phyloP scores from a whole-genome alignment of 768 basidiomycete genomes.

The Rhodotorula kratochvilovae region DNA sequence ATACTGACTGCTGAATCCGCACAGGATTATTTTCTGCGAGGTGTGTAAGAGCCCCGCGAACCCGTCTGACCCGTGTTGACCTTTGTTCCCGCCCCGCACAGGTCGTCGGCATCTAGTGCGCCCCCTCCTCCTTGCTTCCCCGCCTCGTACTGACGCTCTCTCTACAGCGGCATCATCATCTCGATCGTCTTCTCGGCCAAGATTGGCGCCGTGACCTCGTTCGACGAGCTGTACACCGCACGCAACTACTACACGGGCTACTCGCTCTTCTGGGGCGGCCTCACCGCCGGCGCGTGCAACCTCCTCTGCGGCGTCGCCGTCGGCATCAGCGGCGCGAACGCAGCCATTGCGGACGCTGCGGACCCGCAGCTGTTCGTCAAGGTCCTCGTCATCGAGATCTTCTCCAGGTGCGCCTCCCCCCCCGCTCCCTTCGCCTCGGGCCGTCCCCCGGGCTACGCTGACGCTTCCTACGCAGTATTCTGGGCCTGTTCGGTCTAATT shows the following conservation, averaged over 20 bases:
- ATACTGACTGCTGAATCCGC: neutral
- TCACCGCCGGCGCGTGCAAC: slow-evolving; percentile 91
- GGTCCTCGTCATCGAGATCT: slow-evolving; percentile 78
- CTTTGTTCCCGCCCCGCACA: slow-evolving; percentile 53
- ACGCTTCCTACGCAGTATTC: neutral
- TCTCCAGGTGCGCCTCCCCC: slow-evolving; percentile 27
- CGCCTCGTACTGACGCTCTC: neutral
- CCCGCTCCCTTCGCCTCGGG: no score
- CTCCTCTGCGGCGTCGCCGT: slow-evolving; percentile 90
- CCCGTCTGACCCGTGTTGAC: neutral
- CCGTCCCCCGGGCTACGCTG: neutral
- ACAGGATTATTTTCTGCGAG: slow-evolving; percentile 97
- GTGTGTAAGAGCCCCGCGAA: neutral
- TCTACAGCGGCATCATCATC: slow-evolving; percentile 58
- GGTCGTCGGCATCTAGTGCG: slow-evolving; percentile 97
- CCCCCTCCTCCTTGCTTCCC: slow-evolving; percentile 43
- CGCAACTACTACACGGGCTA: slow-evolving; percentile 93
- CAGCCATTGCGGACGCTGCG: slow-evolving; percentile 89
- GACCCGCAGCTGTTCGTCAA: slow-evolving; percentile 94
- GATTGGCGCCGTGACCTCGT: slow-evolving; percentile 54
- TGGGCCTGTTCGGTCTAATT: slow-evolving; percentile 30
- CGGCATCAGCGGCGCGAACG: slow-evolving; percentile 90
- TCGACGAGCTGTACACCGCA: slow-evolving; percentile 70
- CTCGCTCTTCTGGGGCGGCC: slow-evolving; percentile 93
- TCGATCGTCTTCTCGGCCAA: slow-evolving; percentile 93